Base-by-base conservation (phyloP, 176 grass and related monocot genomes). In the Zoysia japonica region DNA sequence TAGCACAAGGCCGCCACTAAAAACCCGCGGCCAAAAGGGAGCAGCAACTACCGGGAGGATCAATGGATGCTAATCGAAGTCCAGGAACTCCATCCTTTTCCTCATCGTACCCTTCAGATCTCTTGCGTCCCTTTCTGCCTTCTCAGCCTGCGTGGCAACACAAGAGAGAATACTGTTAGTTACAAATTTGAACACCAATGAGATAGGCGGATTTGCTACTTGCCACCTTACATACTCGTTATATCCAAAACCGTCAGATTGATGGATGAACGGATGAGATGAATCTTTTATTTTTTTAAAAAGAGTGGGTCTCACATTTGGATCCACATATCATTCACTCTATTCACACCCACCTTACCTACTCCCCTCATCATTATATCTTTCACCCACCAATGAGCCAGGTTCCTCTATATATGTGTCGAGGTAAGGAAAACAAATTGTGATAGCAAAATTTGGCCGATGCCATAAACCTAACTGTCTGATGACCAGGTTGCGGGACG, bases 21-120 rank as follows among this genome's bases (percentile, higher is more conserved):
- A 94, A 93, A 86, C 38, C 15, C 0, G 40, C 85, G 67, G 76
- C 83, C 64, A 72, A 74, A 88, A 78, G 52, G 79, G 83, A 44
- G 47, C 77, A 79, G 19, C 53, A 19, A 61, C 61, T 89, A 77
- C 42, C 59, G 67, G 40, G 54, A 82, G 11, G 49, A 28, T 38
- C 11, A 47, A 62, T 8, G 19, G 43, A 56, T 15, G n/a, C 73
- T 77, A 98, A 80, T 98, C 95, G 3, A 98, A 89, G 79, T 98
- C 92, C 50, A 98, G 88, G 75, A 98, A 98, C 84, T 98, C 92
- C 95, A 98, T 98, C 82, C 92, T 79, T 81, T 98, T 94, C 77
- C 95, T 88, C 92, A 98, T 98, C 17, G 92, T 91, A 67, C 92
- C 92, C 87, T 98, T 98, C 47, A 98, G 88, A 53, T 98, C 95